Conservation (phyloP, 2,329 filamentous ascomycete genomes). For the Microcyclospora tardicrescens region DNA sequence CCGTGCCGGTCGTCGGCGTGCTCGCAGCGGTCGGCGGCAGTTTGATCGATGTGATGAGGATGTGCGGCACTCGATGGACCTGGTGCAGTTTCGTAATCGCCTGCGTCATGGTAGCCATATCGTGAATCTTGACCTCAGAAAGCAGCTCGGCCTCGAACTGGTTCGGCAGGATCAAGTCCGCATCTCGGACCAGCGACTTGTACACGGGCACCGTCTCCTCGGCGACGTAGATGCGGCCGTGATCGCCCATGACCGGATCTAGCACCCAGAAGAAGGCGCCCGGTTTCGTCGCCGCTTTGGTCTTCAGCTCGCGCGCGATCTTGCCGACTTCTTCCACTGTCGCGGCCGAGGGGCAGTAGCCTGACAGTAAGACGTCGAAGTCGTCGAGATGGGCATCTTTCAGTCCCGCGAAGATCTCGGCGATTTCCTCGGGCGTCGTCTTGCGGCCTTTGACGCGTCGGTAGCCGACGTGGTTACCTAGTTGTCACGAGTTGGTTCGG, state of each 20-base stretch:
- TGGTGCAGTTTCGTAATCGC: constrained; percentile 70
- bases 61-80: constrained; percentile 62
- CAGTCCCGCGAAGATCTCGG: constrained; percentile 71
- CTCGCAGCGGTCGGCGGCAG: constrained; percentile 44
- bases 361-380: constrained; percentile 90
- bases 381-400: constrained; percentile 71
- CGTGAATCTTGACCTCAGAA: constrained; percentile 69
- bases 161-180: constrained; percentile 88
- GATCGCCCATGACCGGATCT: constrained; percentile 97
- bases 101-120: constrained; percentile 55
- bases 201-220: constrained; percentile 88
- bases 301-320: constrained; percentile 69
- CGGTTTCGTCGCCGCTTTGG: constrained; percentile 47
- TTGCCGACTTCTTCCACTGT: constrained; percentile 71
- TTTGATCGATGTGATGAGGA: constrained; percentile 83
- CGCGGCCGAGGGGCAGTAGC: constrained; percentile 81
- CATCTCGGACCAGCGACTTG: constrained; percentile 62
- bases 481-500: background rate
- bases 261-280: constrained; percentile 93
- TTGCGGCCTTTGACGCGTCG: constrained; percentile 74
- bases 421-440: constrained; percentile 69
- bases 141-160: constrained; percentile 95
- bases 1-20: constrained; percentile 19
- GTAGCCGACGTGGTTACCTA: constrained; percentile 94
- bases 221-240: constrained; percentile 80